Evolutionary conservation across 768 basidiomycete genomes (phyloP).

Genomic region (Auricularia sp.): DNA sequence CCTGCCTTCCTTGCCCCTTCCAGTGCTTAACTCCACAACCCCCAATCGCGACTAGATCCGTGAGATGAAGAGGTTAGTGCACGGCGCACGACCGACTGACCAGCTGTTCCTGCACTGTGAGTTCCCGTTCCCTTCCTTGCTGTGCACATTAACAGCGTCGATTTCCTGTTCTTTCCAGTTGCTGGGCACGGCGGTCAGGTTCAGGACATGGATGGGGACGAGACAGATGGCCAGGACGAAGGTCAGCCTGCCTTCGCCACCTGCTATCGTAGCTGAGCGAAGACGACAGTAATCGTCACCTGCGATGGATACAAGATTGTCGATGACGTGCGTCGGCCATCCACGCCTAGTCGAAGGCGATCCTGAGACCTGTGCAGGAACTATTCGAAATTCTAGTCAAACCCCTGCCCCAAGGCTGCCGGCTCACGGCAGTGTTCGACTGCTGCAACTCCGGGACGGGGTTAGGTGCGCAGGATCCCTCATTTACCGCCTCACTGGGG

Average conservation of each 20-base stretch:
- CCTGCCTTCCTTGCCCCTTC: not conserved
- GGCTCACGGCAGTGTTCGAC: conserved; percentile 7
- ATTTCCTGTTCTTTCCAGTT: not conserved
- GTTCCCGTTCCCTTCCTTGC: not conserved
- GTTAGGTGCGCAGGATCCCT: not conserved
- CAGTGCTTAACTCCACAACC: not conserved
- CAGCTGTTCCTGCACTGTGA: conserved; percentile 1
- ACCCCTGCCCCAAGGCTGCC: conserved; percentile 5
- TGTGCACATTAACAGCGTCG: not conserved
- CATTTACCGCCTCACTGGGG: no score
- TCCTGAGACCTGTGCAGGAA: not conserved
- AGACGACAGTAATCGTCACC: conserved; percentile 1
- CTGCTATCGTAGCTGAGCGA: no score
- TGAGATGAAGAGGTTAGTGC: not conserved
- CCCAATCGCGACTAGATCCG: not conserved
- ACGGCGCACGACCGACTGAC: conserved; percentile 3
- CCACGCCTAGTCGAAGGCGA: not conserved
- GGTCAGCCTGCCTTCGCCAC: not conserved
- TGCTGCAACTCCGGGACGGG: conserved; percentile 5
- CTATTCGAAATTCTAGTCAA: conserved; percentile 6
- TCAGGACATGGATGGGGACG: conserved; percentile 6
- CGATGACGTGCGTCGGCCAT: conserved; percentile 4
- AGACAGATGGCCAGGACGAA: conserved; percentile 6
- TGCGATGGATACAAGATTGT: conserved; percentile 6
- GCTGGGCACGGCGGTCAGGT: conserved; percentile 7